These are phyloP conservation scores for Pyrenochaeta sp. DNA, from an alignment of 2,329 filamentous ascomycete species.

Conservation along the genomic window DNA sequence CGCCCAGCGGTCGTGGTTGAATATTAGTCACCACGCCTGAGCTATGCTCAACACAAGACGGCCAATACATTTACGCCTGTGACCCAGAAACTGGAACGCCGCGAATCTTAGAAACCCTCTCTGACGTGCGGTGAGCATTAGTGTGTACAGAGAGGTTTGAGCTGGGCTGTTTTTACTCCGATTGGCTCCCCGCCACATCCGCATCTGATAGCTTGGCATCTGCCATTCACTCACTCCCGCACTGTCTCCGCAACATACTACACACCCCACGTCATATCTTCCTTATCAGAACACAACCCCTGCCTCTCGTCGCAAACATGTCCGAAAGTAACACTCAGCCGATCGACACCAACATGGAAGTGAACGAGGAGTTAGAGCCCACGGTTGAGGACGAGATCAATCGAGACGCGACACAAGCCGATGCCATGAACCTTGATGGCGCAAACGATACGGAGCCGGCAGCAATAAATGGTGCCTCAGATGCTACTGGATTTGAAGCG, in stretches of 20 bases:
- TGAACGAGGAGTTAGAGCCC: conserved; percentile 51
- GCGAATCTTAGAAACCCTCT: not conserved
- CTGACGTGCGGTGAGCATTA: not conserved
- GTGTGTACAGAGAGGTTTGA: not conserved
- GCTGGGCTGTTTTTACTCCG: conserved; percentile 6
- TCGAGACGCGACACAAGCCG: conserved; percentile 44
- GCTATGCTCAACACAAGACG: no score
- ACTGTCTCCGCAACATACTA: conserved; percentile 21
- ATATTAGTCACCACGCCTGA: no score
- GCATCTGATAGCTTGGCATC: conserved; percentile 15
- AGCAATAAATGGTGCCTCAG: conserved; percentile 44
- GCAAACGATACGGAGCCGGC: conserved; percentile 47
- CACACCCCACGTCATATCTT: conserved; percentile 13
- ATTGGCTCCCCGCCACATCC: conserved; percentile 11
- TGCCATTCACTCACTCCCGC: conserved; percentile 21
- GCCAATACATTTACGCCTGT: no score
- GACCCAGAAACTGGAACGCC: not conserved
- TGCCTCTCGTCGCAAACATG: conserved; percentile 33
- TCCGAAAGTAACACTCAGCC: conserved; percentile 41
- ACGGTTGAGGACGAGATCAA: conserved; percentile 54
- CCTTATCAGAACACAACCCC: conserved; percentile 5
- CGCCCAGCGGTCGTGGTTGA: no score
- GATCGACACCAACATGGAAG: conserved; percentile 39
- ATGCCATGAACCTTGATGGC: conserved; percentile 54
- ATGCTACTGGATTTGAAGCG: conserved; percentile 64